phyloP scores from a whole-genome alignment of 208 protist species.

The Leishmania amazonensis region DNA sequence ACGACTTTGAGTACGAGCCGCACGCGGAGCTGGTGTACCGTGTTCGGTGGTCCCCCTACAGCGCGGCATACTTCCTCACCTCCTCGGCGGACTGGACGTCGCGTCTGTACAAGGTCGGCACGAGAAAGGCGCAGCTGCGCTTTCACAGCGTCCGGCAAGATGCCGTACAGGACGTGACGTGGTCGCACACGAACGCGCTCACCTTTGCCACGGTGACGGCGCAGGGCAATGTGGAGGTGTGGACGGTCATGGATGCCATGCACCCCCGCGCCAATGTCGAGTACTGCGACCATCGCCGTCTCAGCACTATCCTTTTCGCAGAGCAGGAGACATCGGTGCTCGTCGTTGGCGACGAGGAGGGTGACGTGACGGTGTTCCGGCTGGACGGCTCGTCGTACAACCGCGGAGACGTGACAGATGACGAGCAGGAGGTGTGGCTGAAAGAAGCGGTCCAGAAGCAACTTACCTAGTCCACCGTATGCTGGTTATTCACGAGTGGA shows the following conservation, averaged over 20 bases:
- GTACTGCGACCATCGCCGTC: slow-evolving; percentile 71
- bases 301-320: slow-evolving; percentile 87
- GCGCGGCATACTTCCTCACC: slow-evolving; percentile 91
- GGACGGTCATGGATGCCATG: slow-evolving; percentile 75
- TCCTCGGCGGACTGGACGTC: slow-evolving; percentile 97
- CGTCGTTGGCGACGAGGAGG: slow-evolving; percentile 89
- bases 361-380: slow-evolving; percentile 85
- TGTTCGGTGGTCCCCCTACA: slow-evolving; percentile 93
- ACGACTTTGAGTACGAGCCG: slow-evolving; percentile 92
- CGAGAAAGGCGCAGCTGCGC: slow-evolving; percentile 49
- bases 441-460: slow-evolving; percentile 75
- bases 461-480: slow-evolving; percentile 9
- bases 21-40: slow-evolving; percentile 96
- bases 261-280: slow-evolving; percentile 66
- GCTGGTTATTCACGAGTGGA: background rate
- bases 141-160: slow-evolving; percentile 90
- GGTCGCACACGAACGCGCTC: slow-evolving; percentile 89
- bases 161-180: slow-evolving; percentile 94
- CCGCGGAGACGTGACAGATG: slow-evolving; percentile 57
- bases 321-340: slow-evolving; percentile 87
- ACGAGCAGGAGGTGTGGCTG: slow-evolving; percentile 84
- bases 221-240: slow-evolving; percentile 86
- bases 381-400: slow-evolving; percentile 46
- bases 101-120: slow-evolving; percentile 90
- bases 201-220: slow-evolving; percentile 93